phyloP scores from a whole-genome alignment of 495 filamentous ascomycete species.

The Halenospora varia region DNA sequence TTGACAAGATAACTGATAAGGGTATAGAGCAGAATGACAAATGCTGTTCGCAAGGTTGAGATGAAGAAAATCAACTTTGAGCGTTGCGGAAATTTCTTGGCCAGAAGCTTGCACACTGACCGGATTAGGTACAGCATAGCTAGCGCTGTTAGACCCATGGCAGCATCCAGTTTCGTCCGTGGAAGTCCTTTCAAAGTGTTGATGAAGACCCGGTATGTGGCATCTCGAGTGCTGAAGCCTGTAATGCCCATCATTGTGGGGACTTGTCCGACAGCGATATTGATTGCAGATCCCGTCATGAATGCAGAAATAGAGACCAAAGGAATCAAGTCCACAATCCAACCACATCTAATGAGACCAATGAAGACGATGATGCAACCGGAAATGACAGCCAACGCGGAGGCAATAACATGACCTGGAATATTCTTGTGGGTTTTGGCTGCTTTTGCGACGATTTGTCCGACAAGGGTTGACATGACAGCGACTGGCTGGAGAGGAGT shows the following conservation, averaged over 20 bases:
- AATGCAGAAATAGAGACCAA: slow-evolving; percentile 89
- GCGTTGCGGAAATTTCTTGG: slow-evolving; percentile 63
- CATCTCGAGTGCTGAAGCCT: slow-evolving; percentile 64
- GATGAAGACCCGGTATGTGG: slow-evolving; percentile 85
- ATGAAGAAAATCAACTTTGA: slow-evolving; percentile 83
- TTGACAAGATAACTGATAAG: slow-evolving; percentile 88
- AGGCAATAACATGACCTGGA: slow-evolving; percentile 61
- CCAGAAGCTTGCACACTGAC: slow-evolving; percentile 57
- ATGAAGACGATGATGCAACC: slow-evolving; percentile 80
- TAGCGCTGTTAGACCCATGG: slow-evolving; percentile 84
- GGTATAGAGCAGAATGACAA: slow-evolving; percentile 90
- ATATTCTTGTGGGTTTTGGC: slow-evolving; percentile 53
- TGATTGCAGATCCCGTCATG: slow-evolving; percentile 97
- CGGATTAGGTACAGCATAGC: slow-evolving; percentile 81
- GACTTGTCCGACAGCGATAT: slow-evolving; percentile 86
- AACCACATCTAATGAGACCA: slow-evolving; percentile 75
- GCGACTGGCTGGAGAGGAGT: slow-evolving; percentile 69
- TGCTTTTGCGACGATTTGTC: slow-evolving; percentile 68
- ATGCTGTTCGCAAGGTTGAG: slow-evolving; percentile 80
- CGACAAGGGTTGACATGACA: slow-evolving; percentile 88
- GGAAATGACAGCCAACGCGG: slow-evolving; percentile 72
- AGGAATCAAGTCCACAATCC: slow-evolving; percentile 95
- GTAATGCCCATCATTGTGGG: slow-evolving; percentile 76
- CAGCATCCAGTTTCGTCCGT: slow-evolving; percentile 68
- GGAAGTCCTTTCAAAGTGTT: slow-evolving; percentile 77